Percentiles rank a stretch among this genome's conserved stretches.
These are phyloP conservation scores for Pythium guiyangense DNA, from an alignment of 352 stramenopile genomes.

Conservation along the genomic window DNA sequence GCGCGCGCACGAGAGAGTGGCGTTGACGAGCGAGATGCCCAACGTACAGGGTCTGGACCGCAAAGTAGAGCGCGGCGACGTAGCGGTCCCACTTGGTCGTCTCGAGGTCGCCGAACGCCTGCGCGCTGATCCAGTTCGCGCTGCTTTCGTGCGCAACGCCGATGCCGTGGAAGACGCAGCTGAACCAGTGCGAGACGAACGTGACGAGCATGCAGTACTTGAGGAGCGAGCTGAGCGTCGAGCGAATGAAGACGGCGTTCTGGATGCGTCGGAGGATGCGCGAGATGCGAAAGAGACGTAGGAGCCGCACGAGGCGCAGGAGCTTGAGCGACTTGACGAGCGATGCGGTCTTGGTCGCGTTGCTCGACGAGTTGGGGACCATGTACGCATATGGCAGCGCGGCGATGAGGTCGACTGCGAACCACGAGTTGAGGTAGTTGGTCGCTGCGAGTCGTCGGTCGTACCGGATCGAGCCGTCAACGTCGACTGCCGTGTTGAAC, in stretches of 20 bases:
- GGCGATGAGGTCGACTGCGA: constrained; percentile 39
- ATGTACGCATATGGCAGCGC: constrained; percentile 45
- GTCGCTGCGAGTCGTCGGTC: constrained; percentile 28
- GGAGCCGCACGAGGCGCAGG: constrained; percentile 13
- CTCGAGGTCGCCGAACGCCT: constrained; percentile 2
- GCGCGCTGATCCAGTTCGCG: constrained; percentile 4
- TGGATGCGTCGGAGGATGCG: constrained; percentile 43
- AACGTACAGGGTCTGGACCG: constrained; percentile 25
- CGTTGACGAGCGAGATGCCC: not conserved
- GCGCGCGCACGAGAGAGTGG: too few relatives aligned
- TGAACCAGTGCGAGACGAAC: constrained; percentile 80
- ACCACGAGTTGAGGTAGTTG: constrained; percentile 45
- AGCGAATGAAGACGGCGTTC: constrained; percentile 63
- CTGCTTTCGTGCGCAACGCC: constrained; percentile 12
- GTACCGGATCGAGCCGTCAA: constrained; percentile 44
- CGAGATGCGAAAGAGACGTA: constrained; percentile 59
- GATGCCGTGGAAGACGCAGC: constrained; percentile 21
- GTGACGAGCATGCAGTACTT: constrained; percentile 77
- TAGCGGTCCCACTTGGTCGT: constrained; percentile 24
- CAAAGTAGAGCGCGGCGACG: constrained; percentile 24
- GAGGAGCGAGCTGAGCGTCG: constrained; percentile 70
- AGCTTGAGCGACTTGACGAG: constrained; percentile 53
- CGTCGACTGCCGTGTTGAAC: constrained; percentile 53
- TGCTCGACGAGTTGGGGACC: constrained; percentile 17
- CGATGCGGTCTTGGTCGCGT: not conserved